Evolutionary conservation across 305 asterid genomes (phyloP).

Genomic region (Withania somnifera): DNA sequence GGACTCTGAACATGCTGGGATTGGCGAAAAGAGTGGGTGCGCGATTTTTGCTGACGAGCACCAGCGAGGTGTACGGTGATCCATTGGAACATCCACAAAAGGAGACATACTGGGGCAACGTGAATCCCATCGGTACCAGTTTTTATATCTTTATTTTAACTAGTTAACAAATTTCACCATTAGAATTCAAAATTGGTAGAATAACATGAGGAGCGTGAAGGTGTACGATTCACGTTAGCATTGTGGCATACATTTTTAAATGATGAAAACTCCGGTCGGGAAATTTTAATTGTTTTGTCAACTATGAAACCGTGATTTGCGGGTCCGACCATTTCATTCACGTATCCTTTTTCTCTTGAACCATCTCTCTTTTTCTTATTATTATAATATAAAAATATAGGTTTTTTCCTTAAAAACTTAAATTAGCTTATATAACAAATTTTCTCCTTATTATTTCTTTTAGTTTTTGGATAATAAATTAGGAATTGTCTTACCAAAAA

Average conservation of each 20-base stretch:
- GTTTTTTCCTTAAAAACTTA: not conserved
- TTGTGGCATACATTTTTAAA: not conserved
- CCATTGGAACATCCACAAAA: slow-evolving; percentile 72
- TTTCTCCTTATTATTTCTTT: not conserved
- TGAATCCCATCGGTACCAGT: slow-evolving; percentile 63
- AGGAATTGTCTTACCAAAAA: no score
- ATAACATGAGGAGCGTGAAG: no score
- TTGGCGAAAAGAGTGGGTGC: slow-evolving; percentile 79
- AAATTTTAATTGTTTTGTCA: not conserved
- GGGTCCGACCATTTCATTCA: not conserved
- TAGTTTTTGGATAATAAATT: not conserved
- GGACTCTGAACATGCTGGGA: slow-evolving; percentile 71
- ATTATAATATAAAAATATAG: not conserved
- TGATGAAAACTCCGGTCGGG: not conserved
- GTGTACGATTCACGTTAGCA: slow-evolving; percentile 15
- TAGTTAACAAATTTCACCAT: no score
- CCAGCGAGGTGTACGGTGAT: slow-evolving; percentile 80
- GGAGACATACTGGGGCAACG: slow-evolving; percentile 80
- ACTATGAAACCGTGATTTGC: slow-evolving; percentile 6
- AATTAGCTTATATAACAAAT: not conserved
- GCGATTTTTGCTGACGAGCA: slow-evolving; percentile 70
- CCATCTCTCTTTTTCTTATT: not conserved
- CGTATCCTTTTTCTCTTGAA: not conserved
- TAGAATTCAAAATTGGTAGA: no score
- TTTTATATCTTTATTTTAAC: not conserved